Conservation (phyloP, 345 rosid species). For the Barbarea vulgaris region DNA sequence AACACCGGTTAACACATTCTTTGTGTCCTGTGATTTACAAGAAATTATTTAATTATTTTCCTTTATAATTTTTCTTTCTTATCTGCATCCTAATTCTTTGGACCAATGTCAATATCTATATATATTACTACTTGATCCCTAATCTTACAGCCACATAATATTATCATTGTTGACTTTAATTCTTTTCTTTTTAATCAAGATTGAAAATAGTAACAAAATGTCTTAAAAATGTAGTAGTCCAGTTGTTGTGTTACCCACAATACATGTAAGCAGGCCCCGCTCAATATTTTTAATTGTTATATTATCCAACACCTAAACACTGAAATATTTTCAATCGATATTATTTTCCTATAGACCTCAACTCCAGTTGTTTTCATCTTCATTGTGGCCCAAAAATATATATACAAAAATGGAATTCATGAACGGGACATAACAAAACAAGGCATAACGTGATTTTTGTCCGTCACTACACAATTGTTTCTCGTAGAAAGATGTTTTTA, state of each 20-base stretch:
- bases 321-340: not conserved
- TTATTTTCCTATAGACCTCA: not conserved
- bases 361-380: not conserved
- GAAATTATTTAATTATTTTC: too few relatives aligned
- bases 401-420: not conserved
- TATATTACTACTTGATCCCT: not conserved
- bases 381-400: too few relatives aligned
- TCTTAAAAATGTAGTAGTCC: not conserved
- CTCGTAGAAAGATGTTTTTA: not conserved
- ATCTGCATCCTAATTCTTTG: not conserved
- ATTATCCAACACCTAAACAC: not conserved
- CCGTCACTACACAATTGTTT: not conserved
- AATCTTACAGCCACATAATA: not conserved
- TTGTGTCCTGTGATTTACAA: not conserved
- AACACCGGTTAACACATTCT: constrained; percentile 58
- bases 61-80: not conserved
- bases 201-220: not conserved
- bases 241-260: not conserved
- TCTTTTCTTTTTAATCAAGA: not conserved
- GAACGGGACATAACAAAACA: constrained; percentile 6
- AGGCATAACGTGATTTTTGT: not conserved
- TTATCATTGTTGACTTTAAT: not conserved
- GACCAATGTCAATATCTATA: not conserved
- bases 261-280: not conserved
- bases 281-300: not conserved